Evolutionary conservation across 2,329 filamentous ascomycete species (phyloP).

Genomic region (Colletotrichum coccodes): DNA sequence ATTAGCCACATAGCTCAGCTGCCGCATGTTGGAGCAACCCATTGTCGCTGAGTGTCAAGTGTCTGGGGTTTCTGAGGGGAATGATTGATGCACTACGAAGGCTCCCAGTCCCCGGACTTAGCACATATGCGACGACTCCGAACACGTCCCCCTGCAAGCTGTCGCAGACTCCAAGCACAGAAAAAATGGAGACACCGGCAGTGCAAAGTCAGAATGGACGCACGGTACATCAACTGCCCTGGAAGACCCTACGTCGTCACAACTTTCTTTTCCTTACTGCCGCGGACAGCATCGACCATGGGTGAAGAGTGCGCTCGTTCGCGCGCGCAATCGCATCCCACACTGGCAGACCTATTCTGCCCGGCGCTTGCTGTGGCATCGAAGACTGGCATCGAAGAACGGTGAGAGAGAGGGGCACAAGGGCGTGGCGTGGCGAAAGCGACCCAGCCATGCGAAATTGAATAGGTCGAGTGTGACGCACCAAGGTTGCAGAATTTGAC

Average conservation of each 20-base stretch:
- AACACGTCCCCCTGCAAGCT: constrained; percentile 26
- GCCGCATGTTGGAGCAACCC: constrained; percentile 4
- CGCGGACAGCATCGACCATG: constrained; percentile 13
- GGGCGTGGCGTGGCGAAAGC: constrained; percentile 27
- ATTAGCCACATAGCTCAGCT: constrained; percentile 11
- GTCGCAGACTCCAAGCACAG: constrained; percentile 28
- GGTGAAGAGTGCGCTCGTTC: not conserved
- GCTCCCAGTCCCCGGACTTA: constrained; percentile 14
- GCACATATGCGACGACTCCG: constrained; percentile 23
- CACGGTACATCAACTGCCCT: constrained; percentile 22
- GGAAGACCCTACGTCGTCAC: constrained; percentile 29
- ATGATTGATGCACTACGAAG: constrained; percentile 3
- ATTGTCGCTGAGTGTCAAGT: not conserved
- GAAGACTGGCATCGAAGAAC: not conserved
- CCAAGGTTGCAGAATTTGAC: constrained; percentile 33
- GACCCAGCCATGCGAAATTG: constrained; percentile 26
- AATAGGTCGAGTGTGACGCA: constrained; percentile 31
- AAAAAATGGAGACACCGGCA: constrained; percentile 22
- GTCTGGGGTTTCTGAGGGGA: not conserved
- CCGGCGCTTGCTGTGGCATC: not conserved
- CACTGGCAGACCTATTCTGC: not conserved
- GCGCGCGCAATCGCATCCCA: not conserved
- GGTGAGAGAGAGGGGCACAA: constrained; percentile 13
- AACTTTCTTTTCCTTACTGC: constrained; percentile 17
- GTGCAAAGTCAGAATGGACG: constrained; percentile 27